These are phyloP conservation scores for Pholiota molesta DNA, from an alignment of 768 basidiomycete genomes.

Conservation along the genomic window DNA sequence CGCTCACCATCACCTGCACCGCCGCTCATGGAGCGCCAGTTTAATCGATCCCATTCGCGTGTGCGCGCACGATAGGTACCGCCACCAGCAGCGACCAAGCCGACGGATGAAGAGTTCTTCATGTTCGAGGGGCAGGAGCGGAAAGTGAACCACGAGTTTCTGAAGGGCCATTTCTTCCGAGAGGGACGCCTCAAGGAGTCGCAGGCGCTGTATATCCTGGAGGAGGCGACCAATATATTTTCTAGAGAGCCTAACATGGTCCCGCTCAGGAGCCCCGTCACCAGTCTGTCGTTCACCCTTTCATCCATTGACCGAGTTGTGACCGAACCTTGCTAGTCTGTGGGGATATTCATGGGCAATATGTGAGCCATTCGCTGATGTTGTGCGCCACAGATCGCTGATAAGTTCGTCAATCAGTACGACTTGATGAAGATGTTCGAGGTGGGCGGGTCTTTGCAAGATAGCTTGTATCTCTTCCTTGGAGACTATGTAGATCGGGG, in stretches of 20 bases:
- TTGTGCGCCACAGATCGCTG: slow-evolving; percentile 5
- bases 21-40: not conserved
- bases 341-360: slow-evolving; percentile 98
- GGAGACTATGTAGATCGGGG: slow-evolving; percentile 99
- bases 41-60: not conserved
- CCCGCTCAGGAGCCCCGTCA: slow-evolving; percentile 84
- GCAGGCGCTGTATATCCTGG: slow-evolving; percentile 84
- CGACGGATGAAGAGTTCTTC: slow-evolving; percentile 78
- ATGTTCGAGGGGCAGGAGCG: slow-evolving; percentile 50
- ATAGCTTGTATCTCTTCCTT: slow-evolving; percentile 90
- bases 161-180: slow-evolving; percentile 87
- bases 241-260: slow-evolving; percentile 83
- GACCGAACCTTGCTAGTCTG: slow-evolving; percentile 60
- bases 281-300: slow-evolving; percentile 56
- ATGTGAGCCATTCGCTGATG: slow-evolving; percentile 49
- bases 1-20: not conserved
- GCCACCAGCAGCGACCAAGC: slow-evolving; percentile 61
- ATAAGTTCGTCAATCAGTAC: slow-evolving; percentile 55
- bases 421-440: slow-evolving; percentile 99
- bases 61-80: slow-evolving; percentile 53
- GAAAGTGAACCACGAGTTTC: slow-evolving; percentile 76
- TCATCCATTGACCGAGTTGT: slow-evolving; percentile 9
- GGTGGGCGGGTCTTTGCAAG: slow-evolving; percentile 81
- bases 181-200: slow-evolving; percentile 84
- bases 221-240: slow-evolving; percentile 66